Percentiles rank a stretch among this genome's conserved stretches.
Conservation (phyloP, 257 asterid species). For the Capsicum rhomboideum region DNA sequence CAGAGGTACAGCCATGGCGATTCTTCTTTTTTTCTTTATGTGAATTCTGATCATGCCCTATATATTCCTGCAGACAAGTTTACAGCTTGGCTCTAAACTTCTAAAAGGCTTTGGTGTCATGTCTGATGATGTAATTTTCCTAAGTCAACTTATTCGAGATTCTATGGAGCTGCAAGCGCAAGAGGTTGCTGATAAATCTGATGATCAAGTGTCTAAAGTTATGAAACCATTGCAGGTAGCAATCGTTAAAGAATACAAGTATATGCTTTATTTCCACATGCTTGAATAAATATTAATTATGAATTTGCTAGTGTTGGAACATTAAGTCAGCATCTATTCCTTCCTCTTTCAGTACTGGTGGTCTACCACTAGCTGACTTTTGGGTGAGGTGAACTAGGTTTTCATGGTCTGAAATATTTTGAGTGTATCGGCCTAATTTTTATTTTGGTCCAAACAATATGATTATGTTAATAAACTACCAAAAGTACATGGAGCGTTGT, state of each 20-base stretch:
- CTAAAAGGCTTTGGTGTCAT: constrained; percentile 84
- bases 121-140: constrained; percentile 86
- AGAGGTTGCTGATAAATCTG: constrained; percentile 45
- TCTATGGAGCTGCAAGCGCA: constrained; percentile 96
- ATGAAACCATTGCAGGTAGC: constrained; percentile 87
- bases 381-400: neutral
- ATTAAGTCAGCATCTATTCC: neutral
- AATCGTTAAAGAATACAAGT: neutral
- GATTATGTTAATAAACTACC: neutral
- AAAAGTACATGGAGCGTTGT: neutral
- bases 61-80: constrained; percentile 60
- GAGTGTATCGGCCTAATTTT: neutral
- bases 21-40: neutral
- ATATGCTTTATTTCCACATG: neutral
- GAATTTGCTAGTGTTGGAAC: neutral
- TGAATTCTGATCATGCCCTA: constrained; percentile 13
- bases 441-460: neutral
- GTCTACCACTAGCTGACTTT: neutral
- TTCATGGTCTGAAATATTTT: neutral
- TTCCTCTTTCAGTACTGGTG: neutral
- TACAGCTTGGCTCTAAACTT: constrained; percentile 95
- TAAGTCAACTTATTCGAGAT: constrained; percentile 65
- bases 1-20: constrained; percentile 55
- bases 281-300: neutral
- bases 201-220: constrained; percentile 34